phyloP scores from a whole-genome alignment of 1,284 basidiomycete species.

The Mycosarcoma mackinlayi region DNA sequence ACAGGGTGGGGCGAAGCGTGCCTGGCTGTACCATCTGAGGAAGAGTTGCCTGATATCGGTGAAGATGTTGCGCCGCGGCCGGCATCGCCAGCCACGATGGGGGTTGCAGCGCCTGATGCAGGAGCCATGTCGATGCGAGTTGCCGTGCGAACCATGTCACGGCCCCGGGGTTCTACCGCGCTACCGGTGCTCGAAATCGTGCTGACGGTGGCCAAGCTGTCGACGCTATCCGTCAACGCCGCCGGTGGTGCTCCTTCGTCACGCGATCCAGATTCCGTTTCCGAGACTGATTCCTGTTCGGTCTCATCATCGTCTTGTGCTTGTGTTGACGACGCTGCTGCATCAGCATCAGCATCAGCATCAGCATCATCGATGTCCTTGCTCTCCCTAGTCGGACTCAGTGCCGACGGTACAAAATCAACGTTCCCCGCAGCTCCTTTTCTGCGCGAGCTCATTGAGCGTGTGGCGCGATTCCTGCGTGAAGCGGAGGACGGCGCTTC shows the following conservation, averaged over 20 bases:
- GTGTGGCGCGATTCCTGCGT: constrained; percentile 6
- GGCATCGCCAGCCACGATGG: neutral
- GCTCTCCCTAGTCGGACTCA: constrained; percentile 35
- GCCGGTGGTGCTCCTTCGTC: neutral
- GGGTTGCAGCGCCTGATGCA: constrained; percentile 10
- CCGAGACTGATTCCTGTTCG: constrained; percentile 16
- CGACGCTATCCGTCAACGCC: constrained; percentile 28
- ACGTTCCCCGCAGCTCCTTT: neutral
- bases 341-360: constrained; percentile 1
- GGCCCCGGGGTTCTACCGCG: constrained; percentile 27
- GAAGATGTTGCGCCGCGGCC: constrained; percentile 5
- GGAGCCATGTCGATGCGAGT: constrained; percentile 17
- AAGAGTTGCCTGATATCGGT: constrained; percentile 17
- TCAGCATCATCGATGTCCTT: constrained; percentile 14
- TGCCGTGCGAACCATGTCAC: constrained; percentile 48
- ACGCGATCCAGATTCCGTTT: constrained; percentile 6
- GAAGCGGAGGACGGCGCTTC: neutral
- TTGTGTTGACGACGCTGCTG: neutral
- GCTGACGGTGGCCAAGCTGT: constrained; percentile 21
- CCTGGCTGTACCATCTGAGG: constrained; percentile 34
- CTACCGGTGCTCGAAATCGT: constrained; percentile 12
- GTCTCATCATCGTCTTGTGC: constrained; percentile 15
- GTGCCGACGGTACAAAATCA: constrained; percentile 27
- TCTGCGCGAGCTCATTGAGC: constrained; percentile 22
- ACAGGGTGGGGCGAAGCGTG: constrained; percentile 18